These are phyloP conservation scores for Xylaria sp. DNA, from an alignment of 2,329 filamentous ascomycete species.

Conservation along the genomic window DNA sequence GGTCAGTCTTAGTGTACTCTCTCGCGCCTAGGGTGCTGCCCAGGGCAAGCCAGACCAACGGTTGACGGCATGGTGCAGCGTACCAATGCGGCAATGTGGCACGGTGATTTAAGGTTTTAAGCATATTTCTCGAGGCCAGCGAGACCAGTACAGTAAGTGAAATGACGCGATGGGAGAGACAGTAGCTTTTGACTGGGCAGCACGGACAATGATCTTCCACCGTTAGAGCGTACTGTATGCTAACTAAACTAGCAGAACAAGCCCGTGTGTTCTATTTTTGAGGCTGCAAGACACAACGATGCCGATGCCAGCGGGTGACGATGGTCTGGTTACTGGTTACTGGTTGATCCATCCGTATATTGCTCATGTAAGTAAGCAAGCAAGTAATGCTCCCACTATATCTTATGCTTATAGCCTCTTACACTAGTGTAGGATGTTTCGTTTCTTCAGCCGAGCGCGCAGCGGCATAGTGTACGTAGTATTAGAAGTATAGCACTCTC, in stretches of 20 bases:
- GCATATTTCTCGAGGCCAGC: constrained; percentile 29
- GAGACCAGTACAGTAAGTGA: constrained; percentile 30
- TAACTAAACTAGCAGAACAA: neutral
- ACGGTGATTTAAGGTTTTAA: constrained; percentile 39
- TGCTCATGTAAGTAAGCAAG: constrained; percentile 20
- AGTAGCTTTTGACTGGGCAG: neutral
- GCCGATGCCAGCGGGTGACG: neutral
- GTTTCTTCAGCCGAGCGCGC: neutral
- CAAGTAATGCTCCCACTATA: constrained; percentile 9
- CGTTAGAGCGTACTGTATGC: constrained; percentile 9
- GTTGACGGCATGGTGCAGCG: constrained; percentile 25
- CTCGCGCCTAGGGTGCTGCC: constrained; percentile 31
- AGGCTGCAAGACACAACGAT: constrained; percentile 14
- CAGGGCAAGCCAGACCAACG: constrained; percentile 27
- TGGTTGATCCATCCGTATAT: constrained; percentile 13
- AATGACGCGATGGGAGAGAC: constrained; percentile 28
- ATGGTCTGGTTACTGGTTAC: constrained; percentile 16
- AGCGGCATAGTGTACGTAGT: neutral
- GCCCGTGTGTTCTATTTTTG: constrained; percentile 32
- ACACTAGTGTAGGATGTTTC: neutral
- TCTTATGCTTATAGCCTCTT: constrained; percentile 7
- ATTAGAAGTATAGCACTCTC: constrained; percentile 3
- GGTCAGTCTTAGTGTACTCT: constrained; percentile 36
- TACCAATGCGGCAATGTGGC: constrained; percentile 25
- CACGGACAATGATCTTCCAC: constrained; percentile 15